phyloP scores from a whole-genome alignment of 1,284 basidiomycete species.

The Pulchroboletus neoregius region DNA sequence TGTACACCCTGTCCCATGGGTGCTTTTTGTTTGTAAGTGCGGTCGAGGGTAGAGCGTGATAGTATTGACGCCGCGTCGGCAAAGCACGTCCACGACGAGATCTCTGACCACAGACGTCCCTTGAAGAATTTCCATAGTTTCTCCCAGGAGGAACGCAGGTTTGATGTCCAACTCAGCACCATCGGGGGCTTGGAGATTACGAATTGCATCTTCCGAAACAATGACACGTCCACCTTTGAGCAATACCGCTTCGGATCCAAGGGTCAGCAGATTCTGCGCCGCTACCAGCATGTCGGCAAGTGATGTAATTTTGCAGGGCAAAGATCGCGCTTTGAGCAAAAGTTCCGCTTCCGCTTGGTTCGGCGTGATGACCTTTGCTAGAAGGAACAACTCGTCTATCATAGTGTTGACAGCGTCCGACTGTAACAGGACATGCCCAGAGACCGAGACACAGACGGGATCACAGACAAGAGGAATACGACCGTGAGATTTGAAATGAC shows the following conservation, averaged over 20 bases:
- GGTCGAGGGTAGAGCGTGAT: conserved; percentile 62
- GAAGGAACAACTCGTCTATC: conserved; percentile 63
- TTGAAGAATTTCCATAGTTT: conserved; percentile 63
- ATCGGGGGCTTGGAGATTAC: background rate
- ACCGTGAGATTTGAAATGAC: conserved; percentile 31
- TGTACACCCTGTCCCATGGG: conserved; percentile 95
- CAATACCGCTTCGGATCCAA: conserved; percentile 62
- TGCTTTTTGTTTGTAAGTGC: conserved; percentile 65
- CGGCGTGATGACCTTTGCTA: conserved; percentile 78
- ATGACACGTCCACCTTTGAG: conserved; percentile 87
- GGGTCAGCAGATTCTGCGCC: conserved; percentile 47
- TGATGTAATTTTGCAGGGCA: conserved; percentile 38
- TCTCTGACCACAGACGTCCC: conserved; percentile 16
- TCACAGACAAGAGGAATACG: conserved; percentile 66
- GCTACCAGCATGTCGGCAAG: conserved; percentile 66
- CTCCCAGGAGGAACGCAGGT: conserved; percentile 42
- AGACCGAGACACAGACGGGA: conserved; percentile 92
- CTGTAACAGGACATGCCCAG: conserved; percentile 78
- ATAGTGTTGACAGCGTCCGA: conserved; percentile 63
- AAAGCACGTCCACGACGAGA: conserved; percentile 78
- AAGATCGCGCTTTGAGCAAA: conserved; percentile 45
- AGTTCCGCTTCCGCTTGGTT: conserved; percentile 83
- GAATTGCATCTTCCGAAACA: conserved; percentile 26
- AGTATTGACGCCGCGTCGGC: conserved; percentile 34
- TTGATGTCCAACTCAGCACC: conserved; percentile 8